Evolutionary conservation across 495 filamentous ascomycete species (phyloP).

Genomic region (Neurospora tetraspora): DNA sequence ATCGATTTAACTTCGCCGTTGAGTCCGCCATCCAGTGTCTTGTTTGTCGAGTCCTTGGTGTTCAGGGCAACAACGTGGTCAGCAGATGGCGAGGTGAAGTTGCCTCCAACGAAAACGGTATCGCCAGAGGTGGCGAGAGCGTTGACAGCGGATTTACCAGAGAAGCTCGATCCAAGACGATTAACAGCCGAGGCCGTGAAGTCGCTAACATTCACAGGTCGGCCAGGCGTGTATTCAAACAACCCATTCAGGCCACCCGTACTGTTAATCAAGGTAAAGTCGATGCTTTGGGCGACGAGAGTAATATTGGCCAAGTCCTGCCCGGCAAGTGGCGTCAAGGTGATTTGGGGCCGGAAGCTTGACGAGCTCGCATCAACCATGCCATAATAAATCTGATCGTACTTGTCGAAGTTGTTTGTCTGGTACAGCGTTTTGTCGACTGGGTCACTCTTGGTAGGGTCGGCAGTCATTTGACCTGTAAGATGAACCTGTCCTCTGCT

Average conservation of each 20-base stretch:
- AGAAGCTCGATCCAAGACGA: conserved; percentile 58
- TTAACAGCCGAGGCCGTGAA: conserved; percentile 65
- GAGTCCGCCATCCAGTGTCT: conserved; percentile 61
- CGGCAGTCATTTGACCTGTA: conserved; percentile 55
- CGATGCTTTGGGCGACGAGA: conserved; percentile 77
- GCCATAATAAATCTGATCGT: conserved; percentile 80
- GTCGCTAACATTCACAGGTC: conserved; percentile 46
- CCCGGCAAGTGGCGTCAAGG: conserved; percentile 55
- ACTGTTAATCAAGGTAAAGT: conserved; percentile 61
- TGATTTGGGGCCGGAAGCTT: conserved; percentile 73
- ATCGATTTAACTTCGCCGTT: conserved; percentile 71
- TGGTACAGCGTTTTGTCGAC: conserved; percentile 57
- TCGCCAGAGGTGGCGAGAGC: conserved; percentile 49
- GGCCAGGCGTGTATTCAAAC: conserved; percentile 75
- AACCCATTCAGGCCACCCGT: conserved; percentile 75
- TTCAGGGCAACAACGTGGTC: conserved; percentile 69
- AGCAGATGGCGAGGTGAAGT: conserved; percentile 59
- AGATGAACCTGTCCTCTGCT: conserved; percentile 71
- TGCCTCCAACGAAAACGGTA: conserved; percentile 68
- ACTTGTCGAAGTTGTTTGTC: conserved; percentile 90
- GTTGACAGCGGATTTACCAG: conserved; percentile 52
- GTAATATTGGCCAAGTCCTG: conserved; percentile 55
- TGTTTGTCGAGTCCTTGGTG: conserved; percentile 46
- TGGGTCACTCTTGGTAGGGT: conserved; percentile 31
- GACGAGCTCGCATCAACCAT: conserved; percentile 65